phyloP scores from a whole-genome alignment of 495 filamentous ascomycete genomes.

The Geopyxis carbonaria region DNA sequence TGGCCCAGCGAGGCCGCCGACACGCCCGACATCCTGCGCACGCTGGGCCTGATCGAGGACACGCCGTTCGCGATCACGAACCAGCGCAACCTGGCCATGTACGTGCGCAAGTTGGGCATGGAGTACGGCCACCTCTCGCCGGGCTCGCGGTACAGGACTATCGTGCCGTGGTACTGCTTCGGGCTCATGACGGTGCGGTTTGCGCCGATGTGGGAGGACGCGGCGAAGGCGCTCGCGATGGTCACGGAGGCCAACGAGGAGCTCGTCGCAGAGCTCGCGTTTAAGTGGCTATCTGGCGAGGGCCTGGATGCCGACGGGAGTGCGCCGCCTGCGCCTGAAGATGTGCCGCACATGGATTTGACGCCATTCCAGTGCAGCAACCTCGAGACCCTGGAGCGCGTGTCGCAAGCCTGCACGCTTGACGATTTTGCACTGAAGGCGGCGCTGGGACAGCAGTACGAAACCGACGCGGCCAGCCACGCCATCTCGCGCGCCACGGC shows the following conservation, averaged over 20 bases:
- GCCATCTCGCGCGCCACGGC: slow-evolving; percentile 29
- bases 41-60: slow-evolving; percentile 54
- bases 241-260: slow-evolving; percentile 63
- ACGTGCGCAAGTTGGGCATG: slow-evolving; percentile 57
- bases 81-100: slow-evolving; percentile 57
- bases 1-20: slow-evolving; percentile 6
- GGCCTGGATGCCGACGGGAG: neutral
- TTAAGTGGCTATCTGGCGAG: slow-evolving; percentile 47
- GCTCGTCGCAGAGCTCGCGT: slow-evolving; percentile 51
- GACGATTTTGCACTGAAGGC: slow-evolving; percentile 29
- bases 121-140: slow-evolving; percentile 37
- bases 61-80: slow-evolving; percentile 60
- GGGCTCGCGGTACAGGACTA: slow-evolving; percentile 46
- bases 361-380: slow-evolving; percentile 75
- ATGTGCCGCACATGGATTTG: slow-evolving; percentile 11
- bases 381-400: slow-evolving; percentile 38
- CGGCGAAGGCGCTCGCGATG: slow-evolving; percentile 51
- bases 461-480: slow-evolving; percentile 17
- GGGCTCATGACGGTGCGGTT: slow-evolving; percentile 71
- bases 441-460: slow-evolving; percentile 34
- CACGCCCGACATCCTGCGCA: slow-evolving; percentile 26
- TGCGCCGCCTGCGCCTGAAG: neutral
- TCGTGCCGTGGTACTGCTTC: slow-evolving; percentile 71
- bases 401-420: slow-evolving; percentile 28
- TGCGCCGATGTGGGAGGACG: slow-evolving; percentile 71